These are phyloP conservation scores for Kentomonas sorsogonicus DNA, from an alignment of 208 protist genomes.

Conservation along the genomic window DNA sequence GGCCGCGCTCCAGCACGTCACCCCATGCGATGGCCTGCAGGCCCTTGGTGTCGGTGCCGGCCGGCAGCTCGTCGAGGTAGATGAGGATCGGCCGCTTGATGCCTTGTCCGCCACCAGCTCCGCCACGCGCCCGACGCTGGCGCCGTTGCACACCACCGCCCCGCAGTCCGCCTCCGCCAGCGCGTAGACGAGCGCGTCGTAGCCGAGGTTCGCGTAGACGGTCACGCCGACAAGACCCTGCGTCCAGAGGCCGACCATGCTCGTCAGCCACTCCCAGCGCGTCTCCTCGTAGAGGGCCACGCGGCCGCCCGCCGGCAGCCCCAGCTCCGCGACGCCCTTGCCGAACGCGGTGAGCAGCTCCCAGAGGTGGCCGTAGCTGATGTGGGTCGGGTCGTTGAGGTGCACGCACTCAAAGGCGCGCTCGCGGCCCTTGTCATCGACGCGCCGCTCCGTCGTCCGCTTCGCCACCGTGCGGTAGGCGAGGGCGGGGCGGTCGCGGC, in stretches of 20 bases:
- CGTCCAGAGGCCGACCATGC: slow-evolving; percentile 62
- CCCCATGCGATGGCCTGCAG: slow-evolving; percentile 31
- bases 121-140: slow-evolving; percentile 41
- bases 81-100: slow-evolving; percentile 35
- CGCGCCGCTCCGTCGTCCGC: slow-evolving; percentile 26
- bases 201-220: slow-evolving; percentile 83
- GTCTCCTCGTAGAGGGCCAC: slow-evolving; percentile 82
- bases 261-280: slow-evolving; percentile 85
- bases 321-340: slow-evolving; percentile 49
- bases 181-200: slow-evolving; percentile 74
- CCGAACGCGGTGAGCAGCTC: slow-evolving; percentile 43
- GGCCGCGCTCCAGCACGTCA: slow-evolving; percentile 54
- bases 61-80: slow-evolving; percentile 63
- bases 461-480: slow-evolving; percentile 46
- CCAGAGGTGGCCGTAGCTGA: slow-evolving; percentile 61
- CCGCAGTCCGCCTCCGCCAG: slow-evolving; percentile 61
- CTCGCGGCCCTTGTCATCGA: slow-evolving; percentile 47
- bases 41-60: slow-evolving; percentile 15
- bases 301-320: slow-evolving; percentile 22
- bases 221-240: slow-evolving; percentile 64
- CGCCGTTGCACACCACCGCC: slow-evolving; percentile 74
- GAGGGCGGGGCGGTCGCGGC: slow-evolving; percentile 23
- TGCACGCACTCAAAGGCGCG: slow-evolving; percentile 39
- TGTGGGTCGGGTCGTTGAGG: slow-evolving; percentile 37
- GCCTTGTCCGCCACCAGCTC: slow-evolving; percentile 19